Conservation (phyloP, 192 early-diverging fungal species). For the Backusella sp. region DNA sequence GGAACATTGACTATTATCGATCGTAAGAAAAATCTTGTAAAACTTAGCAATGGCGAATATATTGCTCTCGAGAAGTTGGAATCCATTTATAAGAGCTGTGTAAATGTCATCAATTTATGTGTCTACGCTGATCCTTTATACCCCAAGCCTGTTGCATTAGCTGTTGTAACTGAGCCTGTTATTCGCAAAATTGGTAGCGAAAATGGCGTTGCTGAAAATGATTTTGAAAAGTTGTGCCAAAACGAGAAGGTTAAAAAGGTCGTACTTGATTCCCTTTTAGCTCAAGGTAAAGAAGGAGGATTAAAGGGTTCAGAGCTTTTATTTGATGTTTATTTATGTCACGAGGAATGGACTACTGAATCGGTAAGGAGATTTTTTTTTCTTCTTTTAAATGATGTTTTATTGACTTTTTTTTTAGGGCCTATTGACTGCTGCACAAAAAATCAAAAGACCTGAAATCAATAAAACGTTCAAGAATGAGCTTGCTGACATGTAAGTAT, state of each 20-base stretch:
- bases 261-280: conserved; percentile 43
- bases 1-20: conserved; percentile 87
- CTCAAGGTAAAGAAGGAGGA: conserved; percentile 58
- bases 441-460: conserved; percentile 83
- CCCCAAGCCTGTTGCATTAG: conserved; percentile 69
- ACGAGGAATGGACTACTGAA: conserved; percentile 90
- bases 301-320: conserved; percentile 77
- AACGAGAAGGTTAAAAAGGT: conserved; percentile 51
- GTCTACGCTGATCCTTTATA: conserved; percentile 73
- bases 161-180: conserved; percentile 64
- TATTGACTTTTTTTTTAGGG: conserved; percentile 31
- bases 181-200: conserved; percentile 47
- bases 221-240: conserved; percentile 56
- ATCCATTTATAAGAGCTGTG: conserved; percentile 76
- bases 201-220: conserved; percentile 40
- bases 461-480: conserved; percentile 56
- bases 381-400: not conserved
- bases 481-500: conserved; percentile 52
- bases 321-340: conserved; percentile 57
- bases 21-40: conserved; percentile 91
- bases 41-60: conserved; percentile 87
- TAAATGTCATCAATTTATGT: conserved; percentile 73
- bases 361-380: conserved; percentile 48
- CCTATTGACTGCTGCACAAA: conserved; percentile 86
- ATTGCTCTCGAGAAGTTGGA: conserved; percentile 95